Evolutionary conservation across 1,284 basidiomycete genomes (phyloP).

Genomic region (Tremellales sp.): DNA sequence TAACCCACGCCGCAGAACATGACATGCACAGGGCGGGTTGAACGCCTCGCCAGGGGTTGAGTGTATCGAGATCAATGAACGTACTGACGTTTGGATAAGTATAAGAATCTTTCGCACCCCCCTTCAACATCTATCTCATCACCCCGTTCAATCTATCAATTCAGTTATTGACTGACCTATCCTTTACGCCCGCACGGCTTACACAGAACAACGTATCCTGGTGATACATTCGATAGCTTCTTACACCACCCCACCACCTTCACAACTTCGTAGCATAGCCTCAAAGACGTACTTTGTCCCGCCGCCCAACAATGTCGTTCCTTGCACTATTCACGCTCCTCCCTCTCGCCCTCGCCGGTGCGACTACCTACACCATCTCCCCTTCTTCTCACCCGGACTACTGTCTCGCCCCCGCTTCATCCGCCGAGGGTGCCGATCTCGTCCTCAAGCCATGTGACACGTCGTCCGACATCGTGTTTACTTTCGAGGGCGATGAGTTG

Average conservation of each 20-base stretch:
- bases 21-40: no score
- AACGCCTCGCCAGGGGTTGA: no score
- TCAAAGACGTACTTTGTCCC: background rate
- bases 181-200: background rate
- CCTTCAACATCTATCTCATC: background rate
- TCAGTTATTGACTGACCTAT: no score
- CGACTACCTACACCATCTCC: constrained; percentile 30
- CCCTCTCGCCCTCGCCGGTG: constrained; percentile 15
- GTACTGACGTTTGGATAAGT: background rate
- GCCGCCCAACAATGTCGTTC: constrained; percentile 1
- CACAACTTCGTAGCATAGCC: background rate
- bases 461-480: constrained; percentile 5
- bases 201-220: background rate
- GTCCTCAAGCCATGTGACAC: constrained; percentile 30
- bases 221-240: background rate
- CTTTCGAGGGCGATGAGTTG: constrained; percentile 14
- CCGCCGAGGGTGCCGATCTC: constrained; percentile 26
- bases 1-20: background rate
- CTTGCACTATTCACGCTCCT: constrained; percentile 22
- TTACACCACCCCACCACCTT: background rate
- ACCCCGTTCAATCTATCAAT: background rate
- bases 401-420: constrained; percentile 29
- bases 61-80: no score
- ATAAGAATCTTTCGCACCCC: background rate
- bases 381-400: constrained; percentile 26